Percentiles rank a stretch among this genome's conserved stretches.
Conservation (phyloP, 768 basidiomycete genomes). For the Cyclocybe cylindracea region DNA sequence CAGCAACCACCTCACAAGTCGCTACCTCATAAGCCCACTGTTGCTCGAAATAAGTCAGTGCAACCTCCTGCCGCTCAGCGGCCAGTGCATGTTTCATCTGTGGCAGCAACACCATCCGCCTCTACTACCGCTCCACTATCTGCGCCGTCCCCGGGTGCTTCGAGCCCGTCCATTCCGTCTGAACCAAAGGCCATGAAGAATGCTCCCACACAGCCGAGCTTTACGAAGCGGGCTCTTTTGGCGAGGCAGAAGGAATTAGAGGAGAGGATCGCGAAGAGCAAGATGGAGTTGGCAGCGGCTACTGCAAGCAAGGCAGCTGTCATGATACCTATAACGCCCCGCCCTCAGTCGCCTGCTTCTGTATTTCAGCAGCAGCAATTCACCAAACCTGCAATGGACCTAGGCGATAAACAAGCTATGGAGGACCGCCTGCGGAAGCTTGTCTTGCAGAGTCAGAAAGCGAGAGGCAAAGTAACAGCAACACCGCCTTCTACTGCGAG, state of each 20-base stretch:
- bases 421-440: constrained; percentile 42
- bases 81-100: no score
- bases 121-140: background rate
- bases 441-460: constrained; percentile 40
- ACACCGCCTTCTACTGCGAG: background rate
- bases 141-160: no score
- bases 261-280: constrained; percentile 39
- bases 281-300: constrained; percentile 31
- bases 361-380: background rate
- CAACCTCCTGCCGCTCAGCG: background rate
- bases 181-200: constrained; percentile 41
- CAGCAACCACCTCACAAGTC: background rate
- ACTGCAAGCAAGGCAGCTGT: background rate
- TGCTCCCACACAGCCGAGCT: constrained; percentile 37
- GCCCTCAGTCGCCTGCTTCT: background rate
- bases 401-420: constrained; percentile 34
- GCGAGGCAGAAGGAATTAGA: constrained; percentile 47
- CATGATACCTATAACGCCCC: background rate
- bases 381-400: constrained; percentile 11
- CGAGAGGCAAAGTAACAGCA: constrained; percentile 14
- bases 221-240: constrained; percentile 36
- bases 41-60: background rate
- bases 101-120: constrained; percentile 1
- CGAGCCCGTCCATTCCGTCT: constrained; percentile 18
- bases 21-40: background rate